Conservation (phyloP, 2,329 filamentous ascomycete genomes). For the Teratosphaeria viscida region DNA sequence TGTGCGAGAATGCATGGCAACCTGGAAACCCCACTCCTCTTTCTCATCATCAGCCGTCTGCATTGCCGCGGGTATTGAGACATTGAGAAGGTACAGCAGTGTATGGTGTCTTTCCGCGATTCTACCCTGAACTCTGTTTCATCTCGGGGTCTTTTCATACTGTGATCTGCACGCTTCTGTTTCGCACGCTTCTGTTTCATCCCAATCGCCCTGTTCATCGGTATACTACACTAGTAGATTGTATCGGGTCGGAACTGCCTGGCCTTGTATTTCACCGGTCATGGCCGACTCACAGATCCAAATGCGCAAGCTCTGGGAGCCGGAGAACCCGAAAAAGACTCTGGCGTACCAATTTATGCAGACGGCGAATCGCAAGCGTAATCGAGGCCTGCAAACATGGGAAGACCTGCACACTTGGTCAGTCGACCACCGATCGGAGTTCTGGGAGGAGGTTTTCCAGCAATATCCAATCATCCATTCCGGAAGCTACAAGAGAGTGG, state of each 20-base stretch:
- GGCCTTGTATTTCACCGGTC: background rate
- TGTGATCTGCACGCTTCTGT: too few relatives aligned
- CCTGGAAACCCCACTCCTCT: too few relatives aligned
- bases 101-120: background rate
- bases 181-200: too few relatives aligned
- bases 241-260: background rate
- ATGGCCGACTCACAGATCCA: conserved; percentile 11
- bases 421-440: conserved; percentile 48
- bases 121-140: background rate
- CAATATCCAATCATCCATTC: conserved; percentile 51
- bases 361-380: conserved; percentile 48
- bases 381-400: conserved; percentile 53
- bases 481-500: conserved; percentile 41
- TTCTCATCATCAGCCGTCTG: background rate
- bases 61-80: background rate
- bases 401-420: conserved; percentile 62
- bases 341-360: conserved; percentile 60
- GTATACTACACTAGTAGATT: too few relatives aligned
- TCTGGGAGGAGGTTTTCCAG: conserved; percentile 56
- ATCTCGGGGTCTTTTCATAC: too few relatives aligned
- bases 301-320: conserved; percentile 39
- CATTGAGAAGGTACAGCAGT: too few relatives aligned
- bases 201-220: too few relatives aligned
- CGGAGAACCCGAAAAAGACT: conserved; percentile 34
- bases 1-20: background rate